Percentiles rank a stretch among this genome's conserved stretches.
These are phyloP conservation scores for Theileria orientalis DNA, from an alignment of 169 alveolate species.

Conservation along the genomic window DNA sequence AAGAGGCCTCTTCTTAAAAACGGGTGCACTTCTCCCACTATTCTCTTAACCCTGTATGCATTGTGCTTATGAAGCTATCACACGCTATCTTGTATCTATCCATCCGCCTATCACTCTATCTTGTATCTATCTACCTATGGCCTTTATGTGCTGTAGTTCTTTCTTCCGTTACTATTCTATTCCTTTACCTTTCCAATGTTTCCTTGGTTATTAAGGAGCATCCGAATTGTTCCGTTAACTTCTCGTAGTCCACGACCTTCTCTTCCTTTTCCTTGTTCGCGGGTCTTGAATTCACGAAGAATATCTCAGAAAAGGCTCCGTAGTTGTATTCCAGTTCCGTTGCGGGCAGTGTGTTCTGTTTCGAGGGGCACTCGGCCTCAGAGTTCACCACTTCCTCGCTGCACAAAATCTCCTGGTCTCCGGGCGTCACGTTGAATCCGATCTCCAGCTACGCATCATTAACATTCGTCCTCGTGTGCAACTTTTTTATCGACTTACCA, in stretches of 20 bases:
- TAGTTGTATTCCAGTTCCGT: constrained; percentile 41
- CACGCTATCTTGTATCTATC: too few relatives aligned
- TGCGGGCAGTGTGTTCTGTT: constrained; percentile 50
- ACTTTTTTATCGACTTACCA: not conserved
- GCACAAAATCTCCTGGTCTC: constrained; percentile 39
- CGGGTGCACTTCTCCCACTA: constrained; percentile 81
- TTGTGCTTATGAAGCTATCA: too few relatives aligned
- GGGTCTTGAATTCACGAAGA: constrained; percentile 46
- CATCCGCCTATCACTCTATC: constrained; percentile 67
- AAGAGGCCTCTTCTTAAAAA: constrained; percentile 95
- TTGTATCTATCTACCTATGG: too few relatives aligned
- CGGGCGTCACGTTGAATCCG: constrained; percentile 35
- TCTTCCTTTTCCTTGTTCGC: constrained; percentile 62
- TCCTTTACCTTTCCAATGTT: constrained; percentile 81
- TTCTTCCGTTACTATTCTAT: too few relatives aligned
- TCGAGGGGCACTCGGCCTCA: constrained; percentile 63
- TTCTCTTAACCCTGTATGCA: constrained; percentile 76
- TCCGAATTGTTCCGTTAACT: constrained; percentile 92
- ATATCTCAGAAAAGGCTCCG: constrained; percentile 47
- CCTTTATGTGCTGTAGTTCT: too few relatives aligned
- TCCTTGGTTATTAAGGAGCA: constrained; percentile 84
- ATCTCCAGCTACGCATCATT: constrained; percentile 3
- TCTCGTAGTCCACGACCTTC: constrained; percentile 89
- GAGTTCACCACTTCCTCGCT: constrained; percentile 38
- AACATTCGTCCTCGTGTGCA: not conserved